A percentile compares a stretch with the other conserved stretches of the same genome.
Conservation (phyloP, 352 stramenopile genomes). For the Thalassiosira hispida region DNA sequence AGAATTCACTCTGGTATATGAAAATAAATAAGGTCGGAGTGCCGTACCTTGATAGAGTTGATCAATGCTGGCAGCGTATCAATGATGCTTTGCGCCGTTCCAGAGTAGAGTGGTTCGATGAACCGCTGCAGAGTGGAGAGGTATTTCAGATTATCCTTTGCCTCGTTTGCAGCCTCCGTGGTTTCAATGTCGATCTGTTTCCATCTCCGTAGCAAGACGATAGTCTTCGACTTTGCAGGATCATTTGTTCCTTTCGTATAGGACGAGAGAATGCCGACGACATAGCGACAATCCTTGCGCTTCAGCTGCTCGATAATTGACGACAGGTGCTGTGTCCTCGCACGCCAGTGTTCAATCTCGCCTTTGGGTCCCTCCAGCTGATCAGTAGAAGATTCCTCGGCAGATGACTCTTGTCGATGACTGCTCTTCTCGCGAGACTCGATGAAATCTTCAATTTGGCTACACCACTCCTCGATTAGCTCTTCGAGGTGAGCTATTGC, state of each 20-base stretch:
- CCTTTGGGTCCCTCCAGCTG: slow-evolving; percentile 90
- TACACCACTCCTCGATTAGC: slow-evolving; percentile 92
- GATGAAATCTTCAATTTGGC: slow-evolving; percentile 65
- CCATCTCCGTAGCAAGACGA: slow-evolving; percentile 93
- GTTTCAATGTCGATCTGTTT: slow-evolving; percentile 98
- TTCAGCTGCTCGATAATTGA: slow-evolving; percentile 98
- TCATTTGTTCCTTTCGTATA: slow-evolving; percentile 82
- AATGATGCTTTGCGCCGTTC: slow-evolving; percentile 96
- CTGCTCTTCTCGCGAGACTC: slow-evolving; percentile 50
- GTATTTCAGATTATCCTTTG: slow-evolving; percentile 99
- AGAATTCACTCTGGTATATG: no score
- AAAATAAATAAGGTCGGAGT: no score
- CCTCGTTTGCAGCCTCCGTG: slow-evolving; percentile 97
- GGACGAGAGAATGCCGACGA: slow-evolving; percentile 92
- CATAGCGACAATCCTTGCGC: slow-evolving; percentile 93
- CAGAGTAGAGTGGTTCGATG: slow-evolving; percentile 89
- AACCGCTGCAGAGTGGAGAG: slow-evolving; percentile 98
- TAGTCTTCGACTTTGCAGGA: slow-evolving; percentile 90
- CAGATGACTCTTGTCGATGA: slow-evolving; percentile 24
- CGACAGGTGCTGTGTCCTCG: slow-evolving; percentile 96
- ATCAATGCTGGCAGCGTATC: slow-evolving; percentile 97
- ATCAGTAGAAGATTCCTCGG: slow-evolving; percentile 62
- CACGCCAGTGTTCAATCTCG: slow-evolving; percentile 96
- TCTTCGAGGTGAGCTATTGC: slow-evolving; percentile 93
- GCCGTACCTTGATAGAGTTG: slow-evolving; percentile 96